phyloP scores from a whole-genome alignment of 805 yeast species.

The Ogataea neopini region DNA sequence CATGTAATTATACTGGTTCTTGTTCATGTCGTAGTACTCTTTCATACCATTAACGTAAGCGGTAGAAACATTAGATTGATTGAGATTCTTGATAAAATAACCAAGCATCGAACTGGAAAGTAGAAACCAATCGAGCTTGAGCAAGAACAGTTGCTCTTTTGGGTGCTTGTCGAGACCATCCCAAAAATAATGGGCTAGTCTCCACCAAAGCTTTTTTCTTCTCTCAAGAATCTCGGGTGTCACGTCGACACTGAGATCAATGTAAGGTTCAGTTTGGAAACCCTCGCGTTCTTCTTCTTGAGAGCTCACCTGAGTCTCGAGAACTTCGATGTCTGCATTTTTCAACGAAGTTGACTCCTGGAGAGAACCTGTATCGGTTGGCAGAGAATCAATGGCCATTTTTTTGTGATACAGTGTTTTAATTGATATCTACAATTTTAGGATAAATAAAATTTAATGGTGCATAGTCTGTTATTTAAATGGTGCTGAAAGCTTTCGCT shows the following conservation, averaged over 20 bases:
- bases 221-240: constrained; percentile 3
- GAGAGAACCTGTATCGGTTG: not conserved
- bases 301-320: not conserved
- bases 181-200: constrained; percentile 24
- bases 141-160: constrained; percentile 38
- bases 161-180: constrained; percentile 39
- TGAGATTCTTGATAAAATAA: constrained; percentile 67
- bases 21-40: constrained; percentile 53
- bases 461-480: no score
- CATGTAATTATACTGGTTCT: constrained; percentile 49
- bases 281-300: not conserved
- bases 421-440: no score
- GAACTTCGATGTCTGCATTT: constrained; percentile 1
- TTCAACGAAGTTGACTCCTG: not conserved
- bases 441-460: no score
- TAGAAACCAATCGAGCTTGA: constrained; percentile 55
- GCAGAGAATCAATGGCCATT: no score
- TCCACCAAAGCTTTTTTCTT: constrained; percentile 9
- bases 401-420: no score
- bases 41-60: constrained; percentile 69
- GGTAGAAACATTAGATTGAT: constrained; percentile 57
- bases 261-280: constrained; percentile 4
- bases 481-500: no score
- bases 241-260: constrained; percentile 9
- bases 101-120: constrained; percentile 53